Evolutionary conservation across 2,329 filamentous ascomycete species (phyloP).

Genomic region (Xylaria sp.): DNA sequence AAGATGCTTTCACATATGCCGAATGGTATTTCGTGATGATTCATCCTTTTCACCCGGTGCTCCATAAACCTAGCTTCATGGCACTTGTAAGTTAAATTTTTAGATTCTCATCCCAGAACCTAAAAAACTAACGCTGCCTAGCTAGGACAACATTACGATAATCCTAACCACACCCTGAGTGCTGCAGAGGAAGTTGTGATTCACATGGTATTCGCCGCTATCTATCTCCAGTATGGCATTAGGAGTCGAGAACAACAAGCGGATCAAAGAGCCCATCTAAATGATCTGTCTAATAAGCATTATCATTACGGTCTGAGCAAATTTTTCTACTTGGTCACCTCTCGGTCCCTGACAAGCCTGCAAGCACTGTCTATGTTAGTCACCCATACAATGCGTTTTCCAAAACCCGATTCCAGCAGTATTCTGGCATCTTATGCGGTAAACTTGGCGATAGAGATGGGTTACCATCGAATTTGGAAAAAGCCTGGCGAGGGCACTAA

Average conservation of each 20-base stretch:
- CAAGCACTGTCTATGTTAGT: constrained; percentile 80
- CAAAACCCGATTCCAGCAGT: constrained; percentile 80
- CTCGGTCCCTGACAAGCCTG: constrained; percentile 71
- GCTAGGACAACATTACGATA: constrained; percentile 75
- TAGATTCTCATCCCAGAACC: not conserved
- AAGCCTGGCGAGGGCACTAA: constrained; percentile 57
- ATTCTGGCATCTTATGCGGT: constrained; percentile 73
- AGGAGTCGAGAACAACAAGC: constrained; percentile 70
- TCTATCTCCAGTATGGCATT: constrained; percentile 80
- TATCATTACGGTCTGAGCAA: constrained; percentile 80
- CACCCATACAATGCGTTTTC: constrained; percentile 78
- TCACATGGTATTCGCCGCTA: constrained; percentile 82
- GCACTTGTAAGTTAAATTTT: constrained; percentile 63
- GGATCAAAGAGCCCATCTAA: constrained; percentile 64
- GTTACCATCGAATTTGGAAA: constrained; percentile 77
- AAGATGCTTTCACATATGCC: constrained; percentile 74
- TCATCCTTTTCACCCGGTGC: constrained; percentile 75
- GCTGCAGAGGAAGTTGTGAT: constrained; percentile 74
- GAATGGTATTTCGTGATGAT: constrained; percentile 81
- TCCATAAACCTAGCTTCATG: constrained; percentile 82
- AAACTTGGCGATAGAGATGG: constrained; percentile 76
- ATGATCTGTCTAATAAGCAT: constrained; percentile 76
- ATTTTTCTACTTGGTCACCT: constrained; percentile 71
- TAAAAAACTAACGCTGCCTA: constrained; percentile 47
- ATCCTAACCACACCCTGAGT: constrained; percentile 69